Conservation (phyloP, 331 rosid genomes). For the Malus hybrid region DNA sequence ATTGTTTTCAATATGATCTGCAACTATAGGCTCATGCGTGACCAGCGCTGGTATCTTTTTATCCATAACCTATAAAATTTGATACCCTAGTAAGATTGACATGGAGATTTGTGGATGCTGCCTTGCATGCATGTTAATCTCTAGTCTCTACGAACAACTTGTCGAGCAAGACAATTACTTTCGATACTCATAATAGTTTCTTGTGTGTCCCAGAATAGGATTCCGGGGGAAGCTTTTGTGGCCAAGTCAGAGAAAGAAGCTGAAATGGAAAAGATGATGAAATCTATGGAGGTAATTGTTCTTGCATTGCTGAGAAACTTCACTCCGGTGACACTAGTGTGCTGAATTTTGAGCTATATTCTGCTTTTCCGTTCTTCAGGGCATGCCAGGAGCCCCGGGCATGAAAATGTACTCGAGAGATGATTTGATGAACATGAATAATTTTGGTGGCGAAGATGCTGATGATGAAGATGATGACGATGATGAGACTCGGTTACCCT, state of each 20-base stretch:
- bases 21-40: background rate
- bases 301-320: background rate
- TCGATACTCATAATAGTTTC: background rate
- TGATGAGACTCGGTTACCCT: slow-evolving; percentile 40
- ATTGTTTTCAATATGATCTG: background rate
- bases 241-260: slow-evolving; percentile 86
- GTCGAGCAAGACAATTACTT: background rate
- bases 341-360: slow-evolving; percentile 4
- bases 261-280: slow-evolving; percentile 88
- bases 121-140: background rate
- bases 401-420: slow-evolving; percentile 98
- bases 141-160: background rate
- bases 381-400: slow-evolving; percentile 97
- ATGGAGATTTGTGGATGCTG: background rate
- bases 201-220: slow-evolving; percentile 52
- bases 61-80: background rate
- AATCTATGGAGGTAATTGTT: slow-evolving; percentile 81
- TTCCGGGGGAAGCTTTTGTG: slow-evolving; percentile 78
- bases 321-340: background rate
- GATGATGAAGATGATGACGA: slow-evolving; percentile 69
- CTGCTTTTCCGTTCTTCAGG: slow-evolving; percentile 41
- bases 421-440: slow-evolving; percentile 76
- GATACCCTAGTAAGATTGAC: background rate
- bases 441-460: slow-evolving; percentile 48
- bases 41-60: background rate